Evolutionary conservation across 2,329 filamentous ascomycete species (phyloP).

Genomic region (Colletotrichum aenigma): DNA sequence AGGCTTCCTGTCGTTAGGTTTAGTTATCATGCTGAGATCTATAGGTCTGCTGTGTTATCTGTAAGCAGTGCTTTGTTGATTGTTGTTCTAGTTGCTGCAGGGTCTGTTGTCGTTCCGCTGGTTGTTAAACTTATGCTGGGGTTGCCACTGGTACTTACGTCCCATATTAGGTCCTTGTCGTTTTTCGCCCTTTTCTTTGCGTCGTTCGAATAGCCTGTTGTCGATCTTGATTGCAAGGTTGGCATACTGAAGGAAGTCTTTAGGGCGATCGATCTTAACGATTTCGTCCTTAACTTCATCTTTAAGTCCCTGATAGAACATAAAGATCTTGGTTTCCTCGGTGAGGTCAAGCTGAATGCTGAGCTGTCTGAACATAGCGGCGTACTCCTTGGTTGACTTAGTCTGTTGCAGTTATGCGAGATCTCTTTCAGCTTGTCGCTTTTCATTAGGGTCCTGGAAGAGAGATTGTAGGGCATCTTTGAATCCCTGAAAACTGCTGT

Average conservation of each 20-base stretch:
- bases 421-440: no score
- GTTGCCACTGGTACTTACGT: not conserved
- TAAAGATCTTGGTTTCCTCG: not conserved
- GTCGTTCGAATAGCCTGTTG: no score
- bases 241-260: not conserved
- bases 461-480: no score
- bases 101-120: rapidly evolving
- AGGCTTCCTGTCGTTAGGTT: not conserved
- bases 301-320: not conserved
- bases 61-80: not conserved
- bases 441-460: no score
- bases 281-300: not conserved
- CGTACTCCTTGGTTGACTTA: no score
- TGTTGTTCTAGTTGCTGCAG: not conserved
- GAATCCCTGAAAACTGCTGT: no score
- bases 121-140: not conserved
- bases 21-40: not conserved
- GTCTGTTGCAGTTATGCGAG: no score
- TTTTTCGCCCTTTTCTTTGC: no score
- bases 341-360: not conserved
- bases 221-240: not conserved
- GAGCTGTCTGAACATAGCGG: no score
- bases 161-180: no score
- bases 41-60: not conserved
- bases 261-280: not conserved